phyloP scores from a whole-genome alignment of 202 grass and related monocot species.

The Cymbopogon flexuosus region DNA sequence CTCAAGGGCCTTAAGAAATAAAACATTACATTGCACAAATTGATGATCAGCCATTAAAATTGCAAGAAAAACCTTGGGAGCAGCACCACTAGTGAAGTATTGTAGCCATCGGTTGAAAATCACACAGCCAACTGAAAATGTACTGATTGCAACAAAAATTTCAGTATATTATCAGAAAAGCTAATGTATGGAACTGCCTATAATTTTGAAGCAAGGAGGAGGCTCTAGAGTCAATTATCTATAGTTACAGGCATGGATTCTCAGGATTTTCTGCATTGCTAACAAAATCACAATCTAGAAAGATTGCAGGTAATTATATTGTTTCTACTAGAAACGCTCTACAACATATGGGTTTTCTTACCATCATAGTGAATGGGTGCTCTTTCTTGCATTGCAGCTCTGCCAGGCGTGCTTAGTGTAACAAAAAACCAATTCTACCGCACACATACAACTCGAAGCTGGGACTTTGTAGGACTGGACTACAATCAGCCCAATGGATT shows the following conservation, averaged over 20 bases:
- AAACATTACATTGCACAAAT: no score
- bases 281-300: slow-evolving; percentile 22
- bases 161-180: no score
- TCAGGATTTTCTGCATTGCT: slow-evolving; percentile 49
- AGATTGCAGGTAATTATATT: slow-evolving; percentile 20
- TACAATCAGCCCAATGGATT: slow-evolving; percentile 19
- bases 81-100: no score
- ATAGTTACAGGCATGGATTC: slow-evolving; percentile 51
- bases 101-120: no score
- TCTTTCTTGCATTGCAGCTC: neutral
- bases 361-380: neutral
- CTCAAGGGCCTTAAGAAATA: no score
- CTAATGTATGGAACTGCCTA: neutral
- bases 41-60: no score
- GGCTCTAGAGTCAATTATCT: slow-evolving; percentile 36
- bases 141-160: no score
- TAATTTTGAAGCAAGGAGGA: slow-evolving; percentile 27
- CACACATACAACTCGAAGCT: slow-evolving; percentile 35
- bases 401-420: slow-evolving; percentile 33
- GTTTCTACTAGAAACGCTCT: no score
- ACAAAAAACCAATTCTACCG: slow-evolving; percentile 18
- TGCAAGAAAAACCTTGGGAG: no score
- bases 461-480: slow-evolving; percentile 28
- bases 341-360: no score
- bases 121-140: no score